phyloP scores from a whole-genome alignment of 345 rosid genomes.

The Mercurialis annua region DNA sequence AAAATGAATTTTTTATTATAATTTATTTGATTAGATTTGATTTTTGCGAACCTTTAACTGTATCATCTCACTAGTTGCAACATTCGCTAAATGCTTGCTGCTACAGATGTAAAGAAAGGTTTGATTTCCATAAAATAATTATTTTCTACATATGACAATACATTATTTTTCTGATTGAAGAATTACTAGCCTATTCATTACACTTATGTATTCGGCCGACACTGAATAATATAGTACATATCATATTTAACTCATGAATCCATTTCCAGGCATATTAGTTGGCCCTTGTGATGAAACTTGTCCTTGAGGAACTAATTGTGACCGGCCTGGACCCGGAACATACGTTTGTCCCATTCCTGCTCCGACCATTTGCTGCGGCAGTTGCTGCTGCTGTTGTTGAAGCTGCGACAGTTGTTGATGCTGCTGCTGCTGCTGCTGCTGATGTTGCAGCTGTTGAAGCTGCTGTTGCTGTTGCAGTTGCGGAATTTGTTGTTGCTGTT shows the following conservation, averaged over 20 bases:
- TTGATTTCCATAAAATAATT: no score
- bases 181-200: not conserved
- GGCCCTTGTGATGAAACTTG: conserved; percentile 73
- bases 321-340: conserved; percentile 61
- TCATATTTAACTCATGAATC: conserved; percentile 16
- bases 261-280: conserved; percentile 69
- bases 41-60: no score
- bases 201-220: not conserved
- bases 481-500: conserved; percentile 15
- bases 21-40: no score
- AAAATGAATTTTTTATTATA: no score
- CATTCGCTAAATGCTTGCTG: no score
- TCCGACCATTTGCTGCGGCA: conserved; percentile 73
- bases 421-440: conserved; percentile 30
- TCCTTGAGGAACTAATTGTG: conserved; percentile 59
- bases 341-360: conserved; percentile 71
- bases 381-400: conserved; percentile 17
- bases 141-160: not conserved
- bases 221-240: not conserved
- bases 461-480: conserved; percentile 29
- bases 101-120: no score
- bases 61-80: no score
- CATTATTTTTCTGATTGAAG: no score
- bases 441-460: conserved; percentile 17
- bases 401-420: conserved; percentile 36